These are phyloP conservation scores for Angomonas desouzai DNA, from an alignment of 208 protist genomes.

Conservation along the genomic window DNA sequence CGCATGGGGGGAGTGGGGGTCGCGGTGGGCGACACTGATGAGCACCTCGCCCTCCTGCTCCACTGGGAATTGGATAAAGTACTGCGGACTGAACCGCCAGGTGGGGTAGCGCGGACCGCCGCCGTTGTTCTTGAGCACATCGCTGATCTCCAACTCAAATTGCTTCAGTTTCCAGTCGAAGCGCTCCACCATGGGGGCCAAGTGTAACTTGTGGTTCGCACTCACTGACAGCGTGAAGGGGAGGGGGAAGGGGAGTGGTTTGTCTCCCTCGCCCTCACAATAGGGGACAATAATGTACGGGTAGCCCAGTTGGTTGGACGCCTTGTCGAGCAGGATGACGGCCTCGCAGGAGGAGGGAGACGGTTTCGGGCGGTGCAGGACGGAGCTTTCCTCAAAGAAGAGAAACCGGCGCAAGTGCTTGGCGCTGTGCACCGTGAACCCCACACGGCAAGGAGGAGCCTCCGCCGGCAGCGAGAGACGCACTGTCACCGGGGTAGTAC, in stretches of 20 bases:
- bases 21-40: background rate
- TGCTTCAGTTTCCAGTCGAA: constrained; percentile 67
- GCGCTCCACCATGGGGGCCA: constrained; percentile 50
- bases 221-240: constrained; percentile 58
- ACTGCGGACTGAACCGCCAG: constrained; percentile 87
- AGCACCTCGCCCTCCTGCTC: constrained; percentile 56
- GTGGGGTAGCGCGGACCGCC: constrained; percentile 66
- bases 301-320: constrained; percentile 72
- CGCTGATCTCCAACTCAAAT: constrained; percentile 31
- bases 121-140: constrained; percentile 56
- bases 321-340: constrained; percentile 47
- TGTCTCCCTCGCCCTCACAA: constrained; percentile 4
- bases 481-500: constrained; percentile 61
- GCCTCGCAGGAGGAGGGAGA: constrained; percentile 12
- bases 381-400: constrained; percentile 47
- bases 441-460: constrained; percentile 28
- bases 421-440: constrained; percentile 73
- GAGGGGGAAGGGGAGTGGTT: background rate
- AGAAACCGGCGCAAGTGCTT: constrained; percentile 61
- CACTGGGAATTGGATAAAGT: constrained; percentile 62
- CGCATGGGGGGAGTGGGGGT: constrained; percentile 19
- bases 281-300: constrained; percentile 87
- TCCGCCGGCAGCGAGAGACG: constrained; percentile 25
- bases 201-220: constrained; percentile 50
- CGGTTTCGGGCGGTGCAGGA: constrained; percentile 31